These are phyloP conservation scores for Haplosporangium sp. DNA, from an alignment of 371 early-diverging fungal species.

Conservation along the genomic window DNA sequence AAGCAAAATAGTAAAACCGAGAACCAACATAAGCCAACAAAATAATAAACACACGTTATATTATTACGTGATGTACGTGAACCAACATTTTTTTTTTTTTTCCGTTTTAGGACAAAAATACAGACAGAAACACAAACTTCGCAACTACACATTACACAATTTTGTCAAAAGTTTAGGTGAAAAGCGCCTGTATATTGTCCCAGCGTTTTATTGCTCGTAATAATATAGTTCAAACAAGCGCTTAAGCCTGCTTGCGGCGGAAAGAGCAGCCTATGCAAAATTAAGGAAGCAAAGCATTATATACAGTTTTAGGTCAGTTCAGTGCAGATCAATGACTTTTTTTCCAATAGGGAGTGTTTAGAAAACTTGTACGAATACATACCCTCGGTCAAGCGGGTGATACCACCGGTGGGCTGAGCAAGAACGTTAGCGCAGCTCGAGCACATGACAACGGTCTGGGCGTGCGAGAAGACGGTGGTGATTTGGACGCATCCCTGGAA, in stretches of 20 bases:
- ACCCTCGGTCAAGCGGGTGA: slow-evolving; percentile 97
- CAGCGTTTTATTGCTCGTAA: slow-evolving; percentile 40
- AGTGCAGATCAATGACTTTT: background rate
- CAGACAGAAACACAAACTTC: background rate
- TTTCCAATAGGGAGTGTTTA: no score
- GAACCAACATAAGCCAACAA: background rate
- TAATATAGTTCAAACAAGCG: slow-evolving; percentile 34
- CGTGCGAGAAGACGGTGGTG: slow-evolving; percentile 99
- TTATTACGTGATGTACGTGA: slow-evolving; percentile 8
- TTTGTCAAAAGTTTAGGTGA: slow-evolving; percentile 8
- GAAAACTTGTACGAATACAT: slow-evolving; percentile 9
- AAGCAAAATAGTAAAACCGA: background rate
- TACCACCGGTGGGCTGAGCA: slow-evolving; percentile 99
- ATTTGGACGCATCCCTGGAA: slow-evolving; percentile 93
- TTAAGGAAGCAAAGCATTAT: slow-evolving; percentile 2
- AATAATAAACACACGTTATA: background rate
- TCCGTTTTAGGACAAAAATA: background rate
- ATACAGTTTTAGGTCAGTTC: background rate
- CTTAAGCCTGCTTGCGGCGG: slow-evolving; percentile 60
- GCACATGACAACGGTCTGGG: slow-evolving; percentile 99
- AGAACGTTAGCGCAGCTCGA: slow-evolving; percentile 97
- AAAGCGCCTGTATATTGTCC: slow-evolving; percentile 36
- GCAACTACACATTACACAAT: background rate
- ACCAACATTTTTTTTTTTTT: background rate
- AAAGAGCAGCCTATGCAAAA: slow-evolving; percentile 55